Conservation (phyloP, 495 filamentous ascomycete species). For the Penicillium longicatenatum region DNA sequence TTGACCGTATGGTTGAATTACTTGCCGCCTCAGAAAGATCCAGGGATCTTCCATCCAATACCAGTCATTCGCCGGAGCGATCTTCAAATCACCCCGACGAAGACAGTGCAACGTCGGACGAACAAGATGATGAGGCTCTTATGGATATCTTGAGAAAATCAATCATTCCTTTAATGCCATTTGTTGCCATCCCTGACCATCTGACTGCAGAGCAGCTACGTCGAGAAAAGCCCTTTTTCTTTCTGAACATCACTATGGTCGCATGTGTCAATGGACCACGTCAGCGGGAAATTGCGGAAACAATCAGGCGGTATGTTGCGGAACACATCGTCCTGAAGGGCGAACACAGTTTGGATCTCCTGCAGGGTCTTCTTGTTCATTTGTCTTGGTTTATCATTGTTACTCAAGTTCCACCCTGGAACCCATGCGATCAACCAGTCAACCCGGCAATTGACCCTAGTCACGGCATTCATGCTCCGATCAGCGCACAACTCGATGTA, state of each 20-base stretch:
- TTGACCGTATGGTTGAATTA: conserved; percentile 29
- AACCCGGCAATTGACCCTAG: background rate
- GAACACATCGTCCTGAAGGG: conserved; percentile 37
- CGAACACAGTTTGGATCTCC: conserved; percentile 37
- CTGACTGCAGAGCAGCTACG: conserved; percentile 30
- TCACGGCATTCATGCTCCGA: background rate
- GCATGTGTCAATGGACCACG: conserved; percentile 25
- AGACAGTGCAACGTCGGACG: background rate
- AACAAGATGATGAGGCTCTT: conserved; percentile 12
- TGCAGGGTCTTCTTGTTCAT: conserved; percentile 44
- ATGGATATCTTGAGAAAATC: conserved; percentile 15
- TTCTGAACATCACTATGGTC: conserved; percentile 40
- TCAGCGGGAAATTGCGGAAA: conserved; percentile 26
- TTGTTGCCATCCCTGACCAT: conserved; percentile 30
- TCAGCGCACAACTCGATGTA: conserved; percentile 27
- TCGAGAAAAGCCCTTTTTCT: conserved; percentile 38
- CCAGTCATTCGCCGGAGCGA: conserved; percentile 1
- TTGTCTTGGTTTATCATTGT: conserved; percentile 38
- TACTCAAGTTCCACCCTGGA: conserved; percentile 5
- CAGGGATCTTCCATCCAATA: conserved; percentile 9
- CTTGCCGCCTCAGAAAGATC: conserved; percentile 21
- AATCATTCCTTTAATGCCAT: conserved; percentile 39
- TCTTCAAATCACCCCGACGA: conserved; percentile 1
- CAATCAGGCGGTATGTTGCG: conserved; percentile 26
- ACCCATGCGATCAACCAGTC: background rate